Evolutionary conservation across 108 stramenopile genomes (phyloP), one percentile per base, ranked within the genome.

Genomic region (Nitzschia palea): DNA sequence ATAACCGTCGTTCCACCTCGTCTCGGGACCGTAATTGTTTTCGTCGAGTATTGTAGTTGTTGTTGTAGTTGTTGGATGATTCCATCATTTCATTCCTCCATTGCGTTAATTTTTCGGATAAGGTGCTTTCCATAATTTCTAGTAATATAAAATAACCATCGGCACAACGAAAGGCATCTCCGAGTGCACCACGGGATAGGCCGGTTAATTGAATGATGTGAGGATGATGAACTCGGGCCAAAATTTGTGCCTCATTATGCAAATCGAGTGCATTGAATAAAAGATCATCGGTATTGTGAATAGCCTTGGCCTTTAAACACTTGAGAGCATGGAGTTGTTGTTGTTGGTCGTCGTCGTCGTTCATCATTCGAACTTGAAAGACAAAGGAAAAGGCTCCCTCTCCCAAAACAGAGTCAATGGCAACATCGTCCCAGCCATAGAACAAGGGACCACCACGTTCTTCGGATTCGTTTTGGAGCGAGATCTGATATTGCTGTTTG

Each of bases 141-240:
- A 65, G 64, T 5, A 86, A 42, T 52, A 83, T 78, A 62, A 78
- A 86, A 20, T 36, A 53, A 20, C 52, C 57, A 62, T 56, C 74
- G 4, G 50, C 8, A 14, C 2, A 17, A 2, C 6, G 14, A 52
- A 68, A 45, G 15, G 70, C 62, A 20, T 34, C 47, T 12, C 40
- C 32, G 44, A 60, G 34, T 3, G 42, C 17, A 42, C 26, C 23
- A 0, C 26, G 43, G 31, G 44, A 44, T 58, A 10, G 50, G 47
- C 23, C 63, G 63, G 2, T 32, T 23, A 32, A 70, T 27, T 20
- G n/a, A 43, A 77, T 71, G 36, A 77, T 71, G 44, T 77, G 63
- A 4, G 20, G 29, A 51, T 77, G 76, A 31, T 58, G 10, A 3
- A 77, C 18, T 1, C 43, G 22, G 2, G 56, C 40, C n/a, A 77